Evolutionary conservation across 306 rosid species (phyloP), one percentile per base, ranked within the genome.

Genomic region (Prosopis cineraria): DNA sequence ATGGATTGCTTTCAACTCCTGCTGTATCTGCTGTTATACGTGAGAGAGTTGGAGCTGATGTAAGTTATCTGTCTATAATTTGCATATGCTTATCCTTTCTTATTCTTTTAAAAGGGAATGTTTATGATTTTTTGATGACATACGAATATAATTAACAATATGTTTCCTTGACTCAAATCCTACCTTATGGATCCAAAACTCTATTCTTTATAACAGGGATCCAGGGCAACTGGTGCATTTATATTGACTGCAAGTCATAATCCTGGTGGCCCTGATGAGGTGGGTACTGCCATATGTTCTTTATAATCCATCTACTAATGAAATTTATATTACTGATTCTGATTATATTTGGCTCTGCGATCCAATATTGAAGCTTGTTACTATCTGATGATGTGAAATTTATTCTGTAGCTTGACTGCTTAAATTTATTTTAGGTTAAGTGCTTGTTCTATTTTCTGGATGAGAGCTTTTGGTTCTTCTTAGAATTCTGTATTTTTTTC

Each of bases 211-310:
- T 72, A 72, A 58, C 88, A 96, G 99, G 99, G 98, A 75, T 84
- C 98, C 68, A 90, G 53, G 89, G 94, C 99, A 48, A 88, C 94
- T 24, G 99, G 99, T 74, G 97, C 94, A 68, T 96, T 96, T 85
- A 93, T 96, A 80, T 86, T 96, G 94, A 93, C 99, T 9, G 99
- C 99, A 39, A 96, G 99, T 86, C 99, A 96, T 90, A 96, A 96
- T 84, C 99, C 99, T 22, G 99, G 99, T 14, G 99, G 99, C 67
- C 99, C 99, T 47, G 9, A 87, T 81, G 99, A 96, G 98, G 99
- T 84, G 60, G 50, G 84, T 79, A 45, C 72, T 76, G 5, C 68
- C 20, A 34, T 73, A 7, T 68, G 39, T 79, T 67, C 70, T 79
- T 80, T 69, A 22, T 62, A 29, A 43, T 71, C 39, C 27, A 78